Evolutionary conservation across 148 eudicot species (phyloP).

Genomic region (Dianthus caryophyllus): DNA sequence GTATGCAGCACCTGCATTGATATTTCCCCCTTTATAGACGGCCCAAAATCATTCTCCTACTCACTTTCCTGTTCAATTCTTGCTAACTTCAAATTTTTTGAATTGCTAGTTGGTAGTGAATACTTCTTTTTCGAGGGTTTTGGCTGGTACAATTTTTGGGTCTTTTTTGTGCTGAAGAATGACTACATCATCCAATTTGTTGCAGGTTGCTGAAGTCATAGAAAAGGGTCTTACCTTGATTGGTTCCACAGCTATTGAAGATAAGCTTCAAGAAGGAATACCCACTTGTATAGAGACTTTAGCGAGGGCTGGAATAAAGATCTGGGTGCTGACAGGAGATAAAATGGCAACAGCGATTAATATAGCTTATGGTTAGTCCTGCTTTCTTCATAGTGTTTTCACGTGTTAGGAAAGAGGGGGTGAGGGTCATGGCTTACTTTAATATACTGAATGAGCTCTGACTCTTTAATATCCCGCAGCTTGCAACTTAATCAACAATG

Average conservation of each 20-base stretch:
- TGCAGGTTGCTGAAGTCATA: conserved; percentile 90
- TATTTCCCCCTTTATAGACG: not conserved
- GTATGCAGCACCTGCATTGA: not conserved
- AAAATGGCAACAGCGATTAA: conserved; percentile 98
- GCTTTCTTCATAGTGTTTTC: not conserved
- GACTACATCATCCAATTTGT: not conserved
- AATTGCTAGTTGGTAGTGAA: not conserved
- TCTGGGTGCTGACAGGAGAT: conserved; percentile 98
- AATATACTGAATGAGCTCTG: conserved; percentile 3
- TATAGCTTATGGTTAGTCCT: conserved; percentile 79
- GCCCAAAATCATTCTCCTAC: not conserved
- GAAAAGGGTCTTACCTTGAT: conserved; percentile 82
- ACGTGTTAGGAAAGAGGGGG: not conserved
- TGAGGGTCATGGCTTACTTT: not conserved
- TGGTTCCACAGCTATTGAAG: conserved; percentile 96
- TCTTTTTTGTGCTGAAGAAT: not conserved
- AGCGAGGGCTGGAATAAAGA: conserved; percentile 90
- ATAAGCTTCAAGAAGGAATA: conserved; percentile 99
- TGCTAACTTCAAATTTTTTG: not conserved
- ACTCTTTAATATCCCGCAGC: conserved; percentile 43
- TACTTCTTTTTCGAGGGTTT: not conserved
- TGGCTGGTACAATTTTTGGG: not conserved
- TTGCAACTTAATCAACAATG: conserved; percentile 83
- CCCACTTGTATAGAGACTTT: conserved; percentile 93
- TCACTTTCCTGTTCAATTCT: not conserved